A percentile compares a stretch with the other conserved stretches of the same genome.
phyloP scores from a whole-genome alignment of 805 yeast genomes.

The Tetrapisispora pingtungensis region DNA sequence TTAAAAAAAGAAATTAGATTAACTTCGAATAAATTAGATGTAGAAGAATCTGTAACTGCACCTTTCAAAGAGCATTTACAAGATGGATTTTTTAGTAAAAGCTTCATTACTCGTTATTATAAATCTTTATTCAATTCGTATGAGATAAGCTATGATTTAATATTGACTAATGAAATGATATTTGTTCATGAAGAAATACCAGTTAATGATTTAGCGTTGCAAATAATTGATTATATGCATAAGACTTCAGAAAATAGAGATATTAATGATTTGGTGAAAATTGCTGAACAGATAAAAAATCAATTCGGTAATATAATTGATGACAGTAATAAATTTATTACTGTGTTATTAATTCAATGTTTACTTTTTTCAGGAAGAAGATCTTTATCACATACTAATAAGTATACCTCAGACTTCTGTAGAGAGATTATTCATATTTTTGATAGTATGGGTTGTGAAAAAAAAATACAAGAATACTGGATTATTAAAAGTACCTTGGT shows the following conservation, averaged over 20 bases:
- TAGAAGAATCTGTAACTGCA: slow-evolving; percentile 56
- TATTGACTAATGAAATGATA: slow-evolving; percentile 25
- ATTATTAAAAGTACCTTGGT: slow-evolving; percentile 43
- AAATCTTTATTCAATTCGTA: slow-evolving; percentile 9
- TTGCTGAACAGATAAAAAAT: slow-evolving; percentile 18
- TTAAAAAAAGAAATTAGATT: slow-evolving; percentile 70
- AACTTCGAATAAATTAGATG: slow-evolving; percentile 49
- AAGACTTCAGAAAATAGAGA: slow-evolving; percentile 13
- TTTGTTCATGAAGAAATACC: slow-evolving; percentile 30
- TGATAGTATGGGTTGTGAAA: slow-evolving; percentile 15
- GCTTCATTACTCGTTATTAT: slow-evolving; percentile 29
- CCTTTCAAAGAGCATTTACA: slow-evolving; percentile 38
- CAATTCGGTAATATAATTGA: slow-evolving; percentile 21
- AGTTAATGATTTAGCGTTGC: slow-evolving; percentile 22
- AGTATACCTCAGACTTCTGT: slow-evolving; percentile 34
- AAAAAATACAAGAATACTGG: slow-evolving; percentile 29
- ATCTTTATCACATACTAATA: slow-evolving; percentile 65
- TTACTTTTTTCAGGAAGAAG: slow-evolving; percentile 76
- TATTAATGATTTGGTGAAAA: slow-evolving; percentile 14
- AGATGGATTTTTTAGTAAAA: slow-evolving; percentile 26
- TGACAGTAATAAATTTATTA: slow-evolving; percentile 34
- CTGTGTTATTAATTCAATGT: slow-evolving; percentile 56
- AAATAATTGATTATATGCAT: slow-evolving; percentile 28
- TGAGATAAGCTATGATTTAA: slow-evolving; percentile 13
- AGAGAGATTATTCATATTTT: slow-evolving; percentile 24